A percentile compares a stretch with the other conserved stretches of the same genome.
These are phyloP conservation scores for Leccinellum rugosiceps DNA, from an alignment of 768 basidiomycete species.

Conservation along the genomic window DNA sequence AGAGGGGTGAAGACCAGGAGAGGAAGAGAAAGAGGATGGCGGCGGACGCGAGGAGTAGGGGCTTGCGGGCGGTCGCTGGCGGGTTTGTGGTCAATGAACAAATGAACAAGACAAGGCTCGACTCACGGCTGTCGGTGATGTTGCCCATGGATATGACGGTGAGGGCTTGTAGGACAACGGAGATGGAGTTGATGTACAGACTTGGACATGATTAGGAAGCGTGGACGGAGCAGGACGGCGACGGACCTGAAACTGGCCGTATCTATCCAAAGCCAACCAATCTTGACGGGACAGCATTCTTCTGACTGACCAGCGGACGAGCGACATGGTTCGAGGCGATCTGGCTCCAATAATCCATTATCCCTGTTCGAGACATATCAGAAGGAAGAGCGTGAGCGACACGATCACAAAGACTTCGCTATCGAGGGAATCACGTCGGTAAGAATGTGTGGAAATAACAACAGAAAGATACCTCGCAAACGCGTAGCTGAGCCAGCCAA, in stretches of 20 bases:
- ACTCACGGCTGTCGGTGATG: constrained; percentile 85
- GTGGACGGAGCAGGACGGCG: neutral
- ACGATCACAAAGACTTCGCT: constrained; percentile 83
- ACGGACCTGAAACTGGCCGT: constrained; percentile 84
- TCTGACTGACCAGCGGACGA: constrained; percentile 21
- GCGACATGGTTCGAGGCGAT: constrained; percentile 63
- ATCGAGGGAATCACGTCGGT: neutral
- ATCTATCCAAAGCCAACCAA: constrained; percentile 86
- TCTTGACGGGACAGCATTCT: constrained; percentile 70
- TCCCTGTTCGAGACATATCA: constrained; percentile 86
- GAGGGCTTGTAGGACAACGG: constrained; percentile 85
- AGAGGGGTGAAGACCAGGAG: no score
- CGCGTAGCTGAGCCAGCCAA: no score
- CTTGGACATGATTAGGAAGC: constrained; percentile 35
- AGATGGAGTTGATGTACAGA: constrained; percentile 40
- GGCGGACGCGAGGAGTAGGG: constrained; percentile 69
- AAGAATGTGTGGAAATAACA: no score
- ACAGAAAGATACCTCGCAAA: no score
- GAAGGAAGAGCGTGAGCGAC: constrained; percentile 76
- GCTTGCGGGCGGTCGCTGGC: constrained; percentile 67
- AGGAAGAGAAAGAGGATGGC: no score
- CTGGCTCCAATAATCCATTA: constrained; percentile 79
- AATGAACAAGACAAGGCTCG: neutral
- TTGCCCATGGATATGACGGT: constrained; percentile 92
- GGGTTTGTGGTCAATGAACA: neutral